Conservation (phyloP, 768 basidiomycete genomes). For the Paxillus involutus region DNA sequence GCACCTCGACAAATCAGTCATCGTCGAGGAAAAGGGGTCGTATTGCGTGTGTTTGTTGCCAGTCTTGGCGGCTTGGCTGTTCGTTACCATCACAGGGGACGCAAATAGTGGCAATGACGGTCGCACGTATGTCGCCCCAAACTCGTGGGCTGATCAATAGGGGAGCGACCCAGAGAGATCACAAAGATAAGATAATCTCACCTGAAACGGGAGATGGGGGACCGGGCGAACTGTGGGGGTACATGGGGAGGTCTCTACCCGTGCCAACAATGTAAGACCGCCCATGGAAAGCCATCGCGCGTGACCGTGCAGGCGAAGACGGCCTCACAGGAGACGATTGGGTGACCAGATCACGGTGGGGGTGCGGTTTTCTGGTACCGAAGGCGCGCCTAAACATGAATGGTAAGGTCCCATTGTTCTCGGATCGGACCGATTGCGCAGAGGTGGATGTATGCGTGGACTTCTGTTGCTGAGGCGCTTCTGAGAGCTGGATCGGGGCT, state of each 20-base stretch:
- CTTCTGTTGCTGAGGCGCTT: neutral
- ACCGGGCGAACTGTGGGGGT: constrained; percentile 12
- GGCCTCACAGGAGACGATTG: constrained; percentile 8
- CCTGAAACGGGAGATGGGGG: constrained; percentile 6
- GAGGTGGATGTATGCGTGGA: constrained; percentile 17
- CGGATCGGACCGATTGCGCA: neutral
- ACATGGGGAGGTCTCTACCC: neutral
- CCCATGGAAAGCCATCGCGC: no score
- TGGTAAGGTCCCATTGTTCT: neutral
- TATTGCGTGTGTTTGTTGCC: neutral
- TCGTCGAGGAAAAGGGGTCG: neutral
- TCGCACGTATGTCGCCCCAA: constrained; percentile 4
- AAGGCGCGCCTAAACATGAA: neutral
- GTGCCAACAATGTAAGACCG: neutral
- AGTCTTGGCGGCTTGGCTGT: neutral
- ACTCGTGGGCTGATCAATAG: constrained; percentile 3
- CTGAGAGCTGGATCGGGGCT: neutral
- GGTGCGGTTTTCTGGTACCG: neutral
- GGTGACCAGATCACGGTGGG: neutral
- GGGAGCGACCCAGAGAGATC: neutral
- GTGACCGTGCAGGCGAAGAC: neutral
- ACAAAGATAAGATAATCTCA: constrained; percentile 6
- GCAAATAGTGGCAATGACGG: neutral
- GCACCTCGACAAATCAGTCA: neutral
- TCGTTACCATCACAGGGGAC: neutral